Evolutionary conservation across 2,329 filamentous ascomycete genomes (phyloP), one percentile per base, ranked within the genome.

Genomic region (Fusarium coicis): DNA sequence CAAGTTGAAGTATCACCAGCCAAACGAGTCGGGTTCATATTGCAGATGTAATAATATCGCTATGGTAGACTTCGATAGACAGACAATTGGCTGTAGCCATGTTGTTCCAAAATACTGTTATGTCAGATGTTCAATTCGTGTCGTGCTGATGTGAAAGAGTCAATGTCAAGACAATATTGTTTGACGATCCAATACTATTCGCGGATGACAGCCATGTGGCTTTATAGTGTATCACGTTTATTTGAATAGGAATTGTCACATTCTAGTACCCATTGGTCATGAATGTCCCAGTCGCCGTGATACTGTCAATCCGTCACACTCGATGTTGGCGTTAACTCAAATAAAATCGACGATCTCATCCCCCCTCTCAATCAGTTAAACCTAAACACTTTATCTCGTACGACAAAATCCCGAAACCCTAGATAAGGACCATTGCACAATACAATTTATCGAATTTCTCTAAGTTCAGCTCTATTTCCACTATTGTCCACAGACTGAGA

Each of bases 391-490:
- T 8, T 12, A 1, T 5, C 7, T 15, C 16, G 6, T 10, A 19
- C 34, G 11, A 21, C 14, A 34, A 54, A 39, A 23, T 11, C 6
- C 47, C 4, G 10, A 2, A 2, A 10, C 54, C 32, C 10, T 28
- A 49, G 54, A 50, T 23, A 47, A 9, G 28, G 36, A 39, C 18
- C 21, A 30, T n/a, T 7, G 1, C 16, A 23, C 11, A 36, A 58
- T 46, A 21, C 18, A 50, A 64, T 74, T n/a, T 36, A 59, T 55
- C 57, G 37, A 56, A 72, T 71, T 74, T 71, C 61, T 71, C 43
- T 44, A 49, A 18, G 16, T 12, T 58, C 26, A 70, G 43, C 44
- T 63, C 16, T 57, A 66, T 66, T 39, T 53, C 44, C 36, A 58
- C 59, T 49, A 32, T 46, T 11, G 34, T 16, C 23, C 19, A 37